Base-by-base conservation (phyloP, 2,329 filamentous ascomycete species). In the Dothistroma septosporum region DNA sequence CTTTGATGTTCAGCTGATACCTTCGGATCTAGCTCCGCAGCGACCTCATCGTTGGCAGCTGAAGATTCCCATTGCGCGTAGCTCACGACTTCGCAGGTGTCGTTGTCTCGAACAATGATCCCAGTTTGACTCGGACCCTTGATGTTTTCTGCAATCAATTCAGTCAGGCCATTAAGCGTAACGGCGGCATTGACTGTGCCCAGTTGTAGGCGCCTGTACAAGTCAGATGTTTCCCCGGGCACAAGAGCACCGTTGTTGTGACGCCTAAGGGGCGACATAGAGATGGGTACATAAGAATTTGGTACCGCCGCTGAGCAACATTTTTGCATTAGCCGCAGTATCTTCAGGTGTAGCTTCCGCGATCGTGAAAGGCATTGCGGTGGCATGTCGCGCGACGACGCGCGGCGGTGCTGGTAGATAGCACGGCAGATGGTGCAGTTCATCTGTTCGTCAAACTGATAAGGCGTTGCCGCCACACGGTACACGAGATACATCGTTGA, bases 201-300 rank as follows among this genome's bases (percentile, higher is more conserved):
- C 33, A 53, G 37, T 33, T 54, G 54, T 35, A 61, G 28, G 53
- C 53, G 50, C 41, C 21, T 50, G 10, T 50, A 11, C 22, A 24
- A 28, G 41, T 44, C 4, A 44, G 41, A 16, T 16, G 4, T 44
- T 14, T 44, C 12, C 8, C 4, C 12, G 4, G 7, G 33, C 33
- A 16, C 10, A 37, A 3, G 24, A 3, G 7, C 10, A 37, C 10
- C 10, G 10, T 11, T 48, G n/a, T 49, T 41, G 44, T 47, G 35
- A 53, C 14, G 19, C 11, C 47, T 11, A 22, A 50, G 24, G 7
- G 4, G 33, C 10, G 33, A 37, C 2, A 37, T 3, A 9, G 10
- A 11, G 33, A 9, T 11, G 14, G 33, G 33, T 37, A 37, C 19
- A 28, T 52, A 52, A n/a, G 24, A 2, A 7, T 33, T 33, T 28